These are phyloP conservation scores for Phylloporus rhodoxanthus DNA, from an alignment of 768 basidiomycete species.

Conservation along the genomic window DNA sequence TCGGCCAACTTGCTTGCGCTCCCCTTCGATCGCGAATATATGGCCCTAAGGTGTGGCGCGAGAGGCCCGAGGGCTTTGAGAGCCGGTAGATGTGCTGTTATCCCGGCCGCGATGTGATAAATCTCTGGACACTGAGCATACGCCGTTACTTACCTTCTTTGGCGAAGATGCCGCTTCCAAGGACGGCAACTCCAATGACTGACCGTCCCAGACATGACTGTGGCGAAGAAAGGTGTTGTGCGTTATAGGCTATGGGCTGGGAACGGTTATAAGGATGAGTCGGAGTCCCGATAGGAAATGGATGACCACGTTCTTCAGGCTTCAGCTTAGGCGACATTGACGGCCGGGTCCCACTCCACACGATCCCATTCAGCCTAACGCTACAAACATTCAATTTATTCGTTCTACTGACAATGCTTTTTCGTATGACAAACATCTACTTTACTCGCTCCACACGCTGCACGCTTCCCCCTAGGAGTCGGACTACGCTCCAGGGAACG, in stretches of 20 bases:
- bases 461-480: too few relatives aligned
- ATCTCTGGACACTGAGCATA: slow-evolving; percentile 1
- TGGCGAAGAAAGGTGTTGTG: background rate
- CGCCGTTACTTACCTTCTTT: slow-evolving; percentile 50
- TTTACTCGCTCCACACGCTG: too few relatives aligned
- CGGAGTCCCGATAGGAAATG: too few relatives aligned
- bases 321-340: too few relatives aligned
- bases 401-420: too few relatives aligned
- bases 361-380: too few relatives aligned
- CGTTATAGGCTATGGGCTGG: background rate
- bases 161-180: slow-evolving; percentile 78
- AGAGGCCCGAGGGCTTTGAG: slow-evolving; percentile 47
- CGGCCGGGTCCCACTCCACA: too few relatives aligned
- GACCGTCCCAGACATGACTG: slow-evolving; percentile 30
- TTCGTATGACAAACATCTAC: too few relatives aligned
- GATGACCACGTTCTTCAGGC: too few relatives aligned
- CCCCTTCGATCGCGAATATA: slow-evolving; percentile 75
- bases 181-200: slow-evolving; percentile 61
- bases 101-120: slow-evolving; percentile 13
- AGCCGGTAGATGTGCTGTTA: slow-evolving; percentile 72
- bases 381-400: too few relatives aligned
- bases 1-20: slow-evolving; percentile 50
- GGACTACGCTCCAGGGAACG: too few relatives aligned
- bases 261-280: too few relatives aligned
- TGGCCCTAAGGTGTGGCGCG: slow-evolving; percentile 50